phyloP scores from a whole-genome alignment of 2,329 filamentous ascomycete species.

The Fusarium sp. region DNA sequence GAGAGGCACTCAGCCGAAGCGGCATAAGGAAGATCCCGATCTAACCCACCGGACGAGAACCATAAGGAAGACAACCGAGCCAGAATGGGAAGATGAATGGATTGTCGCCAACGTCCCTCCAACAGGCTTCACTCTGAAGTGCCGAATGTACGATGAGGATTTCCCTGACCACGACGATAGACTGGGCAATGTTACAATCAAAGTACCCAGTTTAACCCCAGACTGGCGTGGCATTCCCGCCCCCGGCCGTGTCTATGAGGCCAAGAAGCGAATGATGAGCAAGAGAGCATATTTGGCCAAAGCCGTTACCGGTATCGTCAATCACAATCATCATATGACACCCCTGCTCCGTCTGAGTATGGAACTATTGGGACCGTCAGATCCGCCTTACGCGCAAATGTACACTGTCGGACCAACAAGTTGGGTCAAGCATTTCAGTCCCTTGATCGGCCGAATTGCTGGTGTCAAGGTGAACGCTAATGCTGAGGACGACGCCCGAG shows the following conservation, averaged over 20 bases:
- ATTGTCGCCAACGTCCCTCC: constrained; percentile 87
- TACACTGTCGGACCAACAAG: constrained; percentile 83
- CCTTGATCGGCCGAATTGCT: constrained; percentile 85
- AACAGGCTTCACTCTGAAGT: constrained; percentile 86
- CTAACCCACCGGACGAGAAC: constrained; percentile 82
- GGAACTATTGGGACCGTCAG: constrained; percentile 81
- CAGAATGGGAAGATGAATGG: constrained; percentile 88
- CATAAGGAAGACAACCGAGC: constrained; percentile 77
- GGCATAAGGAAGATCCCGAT: constrained; percentile 88
- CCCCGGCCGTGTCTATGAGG: constrained; percentile 70
- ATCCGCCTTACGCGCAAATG: constrained; percentile 75
- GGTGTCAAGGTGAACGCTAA: constrained; percentile 77
- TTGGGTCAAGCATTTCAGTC: constrained; percentile 89
- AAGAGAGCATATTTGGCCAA: constrained; percentile 87
- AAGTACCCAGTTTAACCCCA: constrained; percentile 70
- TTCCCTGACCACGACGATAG: constrained; percentile 87
- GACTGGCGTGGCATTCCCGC: constrained; percentile 77
- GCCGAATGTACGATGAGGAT: constrained; percentile 91
- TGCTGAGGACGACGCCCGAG: constrained; percentile 61
- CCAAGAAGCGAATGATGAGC: constrained; percentile 88
- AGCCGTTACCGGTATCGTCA: constrained; percentile 73
- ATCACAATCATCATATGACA: constrained; percentile 73
- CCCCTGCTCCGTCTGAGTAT: constrained; percentile 80
- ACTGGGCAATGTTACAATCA: constrained; percentile 85
- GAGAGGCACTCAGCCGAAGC: constrained; percentile 74